Evolutionary conservation across 768 basidiomycete genomes (phyloP).

Genomic region (Xanthoconium purpureum): DNA sequence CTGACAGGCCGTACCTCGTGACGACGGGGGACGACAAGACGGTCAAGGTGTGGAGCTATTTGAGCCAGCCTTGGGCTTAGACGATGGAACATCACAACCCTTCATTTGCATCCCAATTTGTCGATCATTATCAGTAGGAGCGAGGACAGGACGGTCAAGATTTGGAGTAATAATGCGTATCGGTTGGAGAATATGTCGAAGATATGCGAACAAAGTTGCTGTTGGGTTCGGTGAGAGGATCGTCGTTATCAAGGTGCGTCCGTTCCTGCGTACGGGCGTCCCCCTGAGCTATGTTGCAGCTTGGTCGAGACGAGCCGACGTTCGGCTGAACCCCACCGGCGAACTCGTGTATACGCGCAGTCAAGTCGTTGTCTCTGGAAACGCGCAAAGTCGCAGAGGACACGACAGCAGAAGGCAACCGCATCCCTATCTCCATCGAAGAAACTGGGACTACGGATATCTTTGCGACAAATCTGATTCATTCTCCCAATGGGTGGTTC

Average conservation of each 20-base stretch:
- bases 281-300: conserved; percentile 38
- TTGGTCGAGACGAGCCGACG: conserved; percentile 94
- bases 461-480: conserved; percentile 78
- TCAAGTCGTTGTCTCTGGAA: conserved; percentile 86
- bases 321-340: conserved; percentile 91
- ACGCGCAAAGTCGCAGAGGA: conserved; percentile 64
- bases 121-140: conserved; percentile 92
- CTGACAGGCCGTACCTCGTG: conserved; percentile 95
- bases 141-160: conserved; percentile 95
- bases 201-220: conserved; percentile 86
- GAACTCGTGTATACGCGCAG: conserved; percentile 94
- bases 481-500: conserved; percentile 96
- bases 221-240: conserved; percentile 97
- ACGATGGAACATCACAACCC: conserved; percentile 98
- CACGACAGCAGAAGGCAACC: conserved; percentile 67
- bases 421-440: conserved; percentile 72
- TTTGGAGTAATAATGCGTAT: conserved; percentile 98
- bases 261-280: not conserved
- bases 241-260: conserved; percentile 80
- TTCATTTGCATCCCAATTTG: conserved; percentile 92
- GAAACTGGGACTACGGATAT: conserved; percentile 96
- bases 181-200: conserved; percentile 89
- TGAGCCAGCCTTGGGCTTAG: conserved; percentile 95
- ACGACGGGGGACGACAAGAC: conserved; percentile 97
- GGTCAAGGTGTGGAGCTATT: conserved; percentile 98